phyloP scores from a whole-genome alignment of 345 rosid genomes.

The Raphanus raphanistrum region DNA sequence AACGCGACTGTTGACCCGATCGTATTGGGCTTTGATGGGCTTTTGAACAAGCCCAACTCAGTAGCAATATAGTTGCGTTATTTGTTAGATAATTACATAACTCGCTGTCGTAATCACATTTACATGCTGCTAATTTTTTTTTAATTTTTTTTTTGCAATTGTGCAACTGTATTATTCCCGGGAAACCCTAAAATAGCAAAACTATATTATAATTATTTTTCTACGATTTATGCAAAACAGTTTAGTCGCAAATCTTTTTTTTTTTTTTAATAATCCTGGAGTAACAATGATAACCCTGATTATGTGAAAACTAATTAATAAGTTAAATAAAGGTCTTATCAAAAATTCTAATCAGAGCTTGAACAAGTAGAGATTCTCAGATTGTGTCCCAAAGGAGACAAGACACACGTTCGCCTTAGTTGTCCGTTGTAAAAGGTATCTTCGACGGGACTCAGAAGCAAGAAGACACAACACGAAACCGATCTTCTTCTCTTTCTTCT shows the following conservation, averaged over 20 bases:
- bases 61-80: no score
- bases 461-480: slow-evolving; percentile 16
- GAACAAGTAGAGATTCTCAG: slow-evolving; percentile 24
- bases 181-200: neutral
- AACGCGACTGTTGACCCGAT: neutral
- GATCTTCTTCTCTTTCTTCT: slow-evolving; percentile 1
- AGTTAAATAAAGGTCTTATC: neutral
- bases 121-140: neutral
- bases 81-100: neutral
- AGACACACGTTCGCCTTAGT: slow-evolving; percentile 21
- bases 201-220: no score
- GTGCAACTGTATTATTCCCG: neutral
- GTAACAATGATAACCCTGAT: slow-evolving; percentile 2
- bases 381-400: slow-evolving; percentile 17
- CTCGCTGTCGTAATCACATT: slow-evolving; percentile 17
- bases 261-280: neutral
- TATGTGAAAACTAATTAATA: neutral
- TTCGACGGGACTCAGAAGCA: slow-evolving; percentile 32
- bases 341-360: neutral
- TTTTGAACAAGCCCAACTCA: neutral
- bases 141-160: neutral
- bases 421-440: slow-evolving; percentile 5
- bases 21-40: slow-evolving; percentile 1
- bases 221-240: neutral
- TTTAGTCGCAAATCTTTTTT: neutral